Evolutionary conservation across 2,329 filamentous ascomycete species (phyloP).

Genomic region (Mycosphaerella sp.): DNA sequence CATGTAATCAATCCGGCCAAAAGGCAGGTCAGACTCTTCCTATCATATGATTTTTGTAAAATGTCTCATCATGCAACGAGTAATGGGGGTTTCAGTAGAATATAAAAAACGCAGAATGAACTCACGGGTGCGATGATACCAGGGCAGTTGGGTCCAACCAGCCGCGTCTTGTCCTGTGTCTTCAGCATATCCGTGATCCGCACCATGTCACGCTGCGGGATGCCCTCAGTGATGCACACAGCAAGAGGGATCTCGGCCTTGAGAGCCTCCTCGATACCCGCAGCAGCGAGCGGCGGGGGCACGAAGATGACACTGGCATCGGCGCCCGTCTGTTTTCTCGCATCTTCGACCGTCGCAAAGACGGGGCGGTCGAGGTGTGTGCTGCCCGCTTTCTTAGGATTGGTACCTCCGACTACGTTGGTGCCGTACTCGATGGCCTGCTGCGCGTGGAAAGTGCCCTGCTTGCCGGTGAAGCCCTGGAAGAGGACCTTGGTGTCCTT

Average conservation of each 20-base stretch:
- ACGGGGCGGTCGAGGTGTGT: slow-evolving; percentile 88
- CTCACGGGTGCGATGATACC: slow-evolving; percentile 78
- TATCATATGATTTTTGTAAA: slow-evolving; percentile 31
- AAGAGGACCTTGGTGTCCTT: slow-evolving; percentile 87
- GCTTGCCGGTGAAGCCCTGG: slow-evolving; percentile 84
- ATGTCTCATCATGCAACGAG: slow-evolving; percentile 20
- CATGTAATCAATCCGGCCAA: slow-evolving; percentile 29
- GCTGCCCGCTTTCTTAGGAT: slow-evolving; percentile 95
- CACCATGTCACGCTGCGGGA: slow-evolving; percentile 98
- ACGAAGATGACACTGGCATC: slow-evolving; percentile 94
- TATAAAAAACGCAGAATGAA: slow-evolving; percentile 17
- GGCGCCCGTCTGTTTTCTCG: slow-evolving; percentile 82
- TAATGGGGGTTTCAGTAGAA: background rate
- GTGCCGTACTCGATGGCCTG: slow-evolving; percentile 99
- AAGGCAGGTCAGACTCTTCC: slow-evolving; percentile 34
- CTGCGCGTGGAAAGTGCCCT: slow-evolving; percentile 81
- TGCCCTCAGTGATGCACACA: slow-evolving; percentile 97
- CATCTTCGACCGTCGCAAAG: slow-evolving; percentile 82
- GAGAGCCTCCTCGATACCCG: slow-evolving; percentile 95
- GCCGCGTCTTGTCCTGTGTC: slow-evolving; percentile 91
- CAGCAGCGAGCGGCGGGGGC: slow-evolving; percentile 87
- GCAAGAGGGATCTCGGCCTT: slow-evolving; percentile 87
- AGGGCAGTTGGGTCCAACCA: slow-evolving; percentile 97
- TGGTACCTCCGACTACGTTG: slow-evolving; percentile 95
- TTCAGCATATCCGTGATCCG: slow-evolving; percentile 98